Evolutionary conservation across 345 rosid species (phyloP), one percentile per base, ranked within the genome.

Genomic region (Melaleuca alternifolia): DNA sequence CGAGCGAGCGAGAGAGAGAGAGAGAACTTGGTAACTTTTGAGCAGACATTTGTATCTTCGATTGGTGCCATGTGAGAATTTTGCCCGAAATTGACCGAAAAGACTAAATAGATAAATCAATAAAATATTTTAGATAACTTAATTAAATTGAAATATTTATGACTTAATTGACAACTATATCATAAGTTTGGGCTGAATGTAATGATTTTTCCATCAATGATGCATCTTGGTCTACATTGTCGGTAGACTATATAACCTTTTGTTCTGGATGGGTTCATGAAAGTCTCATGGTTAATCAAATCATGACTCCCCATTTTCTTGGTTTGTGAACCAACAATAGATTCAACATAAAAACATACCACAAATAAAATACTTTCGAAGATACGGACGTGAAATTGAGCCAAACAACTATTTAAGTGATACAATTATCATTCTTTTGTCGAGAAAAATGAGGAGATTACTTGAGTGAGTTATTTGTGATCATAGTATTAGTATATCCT

Each of bases 81-180:
- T n/a, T n/a, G n/a, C n/a, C n/a, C n/a, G n/a, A n/a, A n/a, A n/a
- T n/a, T n/a, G n/a, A n/a, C n/a, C n/a, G n/a, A n/a, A n/a, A n/a
- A n/a, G n/a, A n/a, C n/a, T n/a, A n/a, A n/a, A n/a, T n/a, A n/a
- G n/a, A n/a, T n/a, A n/a, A n/a, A n/a, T n/a, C n/a, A n/a, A 41
- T 41, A 41, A 41, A 2, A 41, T 41, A 41, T 41, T 41, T 41
- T 41, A 41, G 26, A 59, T 11, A 16, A 26, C 26, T 26, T 11
- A 26, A 59, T 59, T 59, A 16, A n/a, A n/a, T n/a, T n/a, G n/a
- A n/a, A n/a, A n/a, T n/a, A n/a, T n/a, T n/a, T n/a, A n/a, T n/a
- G n/a, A n/a, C n/a, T n/a, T n/a, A n/a, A n/a, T n/a, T n/a, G n/a
- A 26, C 5, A 1, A 2, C 0, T 16, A 0, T 59, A 59, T 26